Evolutionary conservation across 768 basidiomycete species (phyloP).

Genomic region (Suillus subaureus): DNA sequence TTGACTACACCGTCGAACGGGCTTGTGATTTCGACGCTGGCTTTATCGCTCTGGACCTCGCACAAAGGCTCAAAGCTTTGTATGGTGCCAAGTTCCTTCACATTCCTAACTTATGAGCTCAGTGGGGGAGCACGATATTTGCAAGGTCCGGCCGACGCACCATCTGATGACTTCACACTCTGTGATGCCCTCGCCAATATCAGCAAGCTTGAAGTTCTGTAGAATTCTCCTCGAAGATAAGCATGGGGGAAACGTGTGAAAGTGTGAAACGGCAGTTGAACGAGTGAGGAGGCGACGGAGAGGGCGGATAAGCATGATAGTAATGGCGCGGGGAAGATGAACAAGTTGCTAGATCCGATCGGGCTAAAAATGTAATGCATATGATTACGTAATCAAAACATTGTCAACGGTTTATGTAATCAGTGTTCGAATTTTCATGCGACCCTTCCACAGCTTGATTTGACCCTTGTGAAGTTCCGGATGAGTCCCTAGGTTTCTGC

Average conservation of each 20-base stretch:
- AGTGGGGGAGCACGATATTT: background rate
- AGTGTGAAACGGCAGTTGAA: constrained; percentile 33
- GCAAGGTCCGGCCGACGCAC: constrained; percentile 47
- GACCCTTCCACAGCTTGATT: background rate
- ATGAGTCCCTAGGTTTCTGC: background rate
- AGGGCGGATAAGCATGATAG: constrained; percentile 13
- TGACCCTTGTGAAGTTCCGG: background rate
- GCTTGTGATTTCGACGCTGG: constrained; percentile 87
- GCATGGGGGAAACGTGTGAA: constrained; percentile 38
- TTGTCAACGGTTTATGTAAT: too few species aligned
- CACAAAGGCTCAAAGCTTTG: constrained; percentile 73
- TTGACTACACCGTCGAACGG: constrained; percentile 79
- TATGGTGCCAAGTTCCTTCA: constrained; percentile 52
- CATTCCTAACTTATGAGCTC: constrained; percentile 49
- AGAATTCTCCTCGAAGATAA: constrained; percentile 38
- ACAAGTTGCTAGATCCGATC: constrained; percentile 8
- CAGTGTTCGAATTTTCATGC: too few species aligned
- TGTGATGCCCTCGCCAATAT: constrained; percentile 90
- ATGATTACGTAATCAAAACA: background rate
- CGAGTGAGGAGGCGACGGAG: constrained; percentile 27
- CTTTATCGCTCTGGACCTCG: constrained; percentile 90
- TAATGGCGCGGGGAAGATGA: constrained; percentile 6
- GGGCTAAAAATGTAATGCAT: background rate
- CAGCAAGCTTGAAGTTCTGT: constrained; percentile 77
- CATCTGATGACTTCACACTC: constrained; percentile 90